These are phyloP conservation scores for Chrysoporthe cubensis DNA, from an alignment of 2,329 filamentous ascomycete genomes.

Conservation along the genomic window DNA sequence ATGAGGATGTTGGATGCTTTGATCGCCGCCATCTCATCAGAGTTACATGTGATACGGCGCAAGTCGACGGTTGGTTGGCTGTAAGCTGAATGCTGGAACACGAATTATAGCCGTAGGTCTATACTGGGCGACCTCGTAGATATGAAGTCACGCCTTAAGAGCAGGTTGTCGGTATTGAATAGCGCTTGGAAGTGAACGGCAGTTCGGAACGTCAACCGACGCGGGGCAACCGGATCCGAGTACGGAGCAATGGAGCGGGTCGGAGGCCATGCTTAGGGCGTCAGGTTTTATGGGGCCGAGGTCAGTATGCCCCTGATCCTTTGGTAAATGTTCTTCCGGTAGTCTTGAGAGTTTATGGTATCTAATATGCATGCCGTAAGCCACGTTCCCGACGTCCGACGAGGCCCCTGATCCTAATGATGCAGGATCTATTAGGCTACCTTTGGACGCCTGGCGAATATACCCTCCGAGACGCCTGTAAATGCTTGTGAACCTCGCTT, in stretches of 20 bases:
- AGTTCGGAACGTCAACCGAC: not conserved
- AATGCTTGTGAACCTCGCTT: constrained; percentile 18
- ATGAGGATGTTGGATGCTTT: constrained; percentile 37
- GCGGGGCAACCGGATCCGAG: constrained; percentile 3
- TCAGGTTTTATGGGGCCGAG: not conserved
- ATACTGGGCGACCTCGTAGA: not conserved
- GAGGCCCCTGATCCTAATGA: constrained; percentile 12
- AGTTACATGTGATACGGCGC: not conserved
- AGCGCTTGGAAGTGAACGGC: not conserved
- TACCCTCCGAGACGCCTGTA: constrained; percentile 25
- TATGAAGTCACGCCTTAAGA: not conserved
- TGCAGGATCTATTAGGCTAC: not conserved
- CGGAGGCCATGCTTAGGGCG: not conserved
- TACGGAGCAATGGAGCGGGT: constrained; percentile 3
- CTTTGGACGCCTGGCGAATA: constrained; percentile 17
- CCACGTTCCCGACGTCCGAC: constrained; percentile 6
- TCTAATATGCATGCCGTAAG: constrained; percentile 9
- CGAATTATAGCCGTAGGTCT: not conserved
- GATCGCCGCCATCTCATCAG: constrained; percentile 25
- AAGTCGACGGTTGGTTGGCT: not conserved
- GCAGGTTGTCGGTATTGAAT: not conserved
- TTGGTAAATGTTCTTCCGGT: not conserved
- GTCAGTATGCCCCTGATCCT: not conserved
- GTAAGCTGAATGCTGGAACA: not conserved
- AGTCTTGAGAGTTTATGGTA: constrained; percentile 6